Conservation (phyloP, 2,329 filamentous ascomycete species). For the Colletotrichum destructivum region DNA sequence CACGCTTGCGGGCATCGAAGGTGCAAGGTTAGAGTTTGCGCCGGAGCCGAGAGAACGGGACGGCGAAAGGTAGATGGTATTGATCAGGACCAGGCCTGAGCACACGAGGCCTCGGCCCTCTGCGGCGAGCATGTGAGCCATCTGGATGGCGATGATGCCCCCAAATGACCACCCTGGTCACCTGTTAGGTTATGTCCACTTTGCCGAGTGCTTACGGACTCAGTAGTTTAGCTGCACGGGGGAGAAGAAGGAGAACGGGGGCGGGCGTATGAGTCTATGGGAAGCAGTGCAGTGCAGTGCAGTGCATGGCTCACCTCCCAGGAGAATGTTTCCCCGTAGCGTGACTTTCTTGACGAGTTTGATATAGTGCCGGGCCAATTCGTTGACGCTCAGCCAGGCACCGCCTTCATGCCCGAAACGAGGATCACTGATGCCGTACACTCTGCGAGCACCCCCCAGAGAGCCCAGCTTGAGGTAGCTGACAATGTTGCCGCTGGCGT, state of each 20-base stretch:
- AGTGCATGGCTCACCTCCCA: background rate
- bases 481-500: conserved; percentile 18
- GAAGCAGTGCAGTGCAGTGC: background rate
- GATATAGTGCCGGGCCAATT: conserved; percentile 6
- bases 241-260: background rate
- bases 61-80: conserved; percentile 1
- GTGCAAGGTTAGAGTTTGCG: conserved; percentile 2
- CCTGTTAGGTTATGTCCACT: background rate
- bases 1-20: background rate
- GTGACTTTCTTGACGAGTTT: background rate
- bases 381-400: conserved; percentile 1
- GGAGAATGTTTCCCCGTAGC: background rate
- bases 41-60: conserved; percentile 6
- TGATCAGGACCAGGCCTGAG: conserved; percentile 6
- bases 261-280: background rate
- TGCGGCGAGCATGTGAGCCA: conserved; percentile 8
- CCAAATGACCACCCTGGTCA: conserved; percentile 17
- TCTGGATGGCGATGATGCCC: conserved; percentile 17
- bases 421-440: conserved; percentile 17
- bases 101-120: conserved; percentile 8
- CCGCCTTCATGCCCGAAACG: conserved; percentile 6
- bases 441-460: background rate
- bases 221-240: background rate
- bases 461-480: conserved; percentile 20
- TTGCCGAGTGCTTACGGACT: no score